phyloP scores from a whole-genome alignment of 129 eudicot species.

The Logfia minima region DNA sequence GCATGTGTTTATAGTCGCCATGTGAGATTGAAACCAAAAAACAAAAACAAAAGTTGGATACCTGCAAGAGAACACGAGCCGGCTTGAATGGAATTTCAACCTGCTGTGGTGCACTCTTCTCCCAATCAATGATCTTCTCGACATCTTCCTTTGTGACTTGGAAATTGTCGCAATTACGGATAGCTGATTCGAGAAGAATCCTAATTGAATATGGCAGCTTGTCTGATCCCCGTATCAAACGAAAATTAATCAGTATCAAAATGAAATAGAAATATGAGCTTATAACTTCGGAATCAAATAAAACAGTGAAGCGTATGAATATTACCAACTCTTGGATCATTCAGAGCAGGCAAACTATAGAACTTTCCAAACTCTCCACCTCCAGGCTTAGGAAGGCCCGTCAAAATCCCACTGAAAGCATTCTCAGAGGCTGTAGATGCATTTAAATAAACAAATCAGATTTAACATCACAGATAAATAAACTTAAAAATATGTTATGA shows the following conservation, averaged over 20 bases:
- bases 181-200: conserved; percentile 92
- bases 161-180: conserved; percentile 91
- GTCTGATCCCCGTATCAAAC: conserved; percentile 44
- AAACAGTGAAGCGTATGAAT: background rate
- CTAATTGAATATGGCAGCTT: conserved; percentile 92
- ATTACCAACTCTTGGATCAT: conserved; percentile 93
- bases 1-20: conserved; percentile 3
- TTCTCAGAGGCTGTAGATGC: conserved; percentile 68
- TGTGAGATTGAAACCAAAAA: background rate
- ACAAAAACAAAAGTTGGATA: conserved; percentile 1
- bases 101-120: conserved; percentile 78
- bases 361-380: conserved; percentile 97
- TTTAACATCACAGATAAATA: background rate
- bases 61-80: conserved; percentile 96
- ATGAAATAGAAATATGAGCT: background rate
- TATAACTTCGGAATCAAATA: background rate
- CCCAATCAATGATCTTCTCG: conserved; percentile 96
- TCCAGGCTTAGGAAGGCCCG: conserved; percentile 91
- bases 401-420: conserved; percentile 70
- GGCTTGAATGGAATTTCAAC: conserved; percentile 99
- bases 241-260: conserved; percentile 17
- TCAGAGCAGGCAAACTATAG: conserved; percentile 85
- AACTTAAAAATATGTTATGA: background rate
- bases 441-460: conserved; percentile 19
- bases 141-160: conserved; percentile 95